phyloP scores from a whole-genome alignment of 2,329 filamentous ascomycete species.

The Xylaria sp. region DNA sequence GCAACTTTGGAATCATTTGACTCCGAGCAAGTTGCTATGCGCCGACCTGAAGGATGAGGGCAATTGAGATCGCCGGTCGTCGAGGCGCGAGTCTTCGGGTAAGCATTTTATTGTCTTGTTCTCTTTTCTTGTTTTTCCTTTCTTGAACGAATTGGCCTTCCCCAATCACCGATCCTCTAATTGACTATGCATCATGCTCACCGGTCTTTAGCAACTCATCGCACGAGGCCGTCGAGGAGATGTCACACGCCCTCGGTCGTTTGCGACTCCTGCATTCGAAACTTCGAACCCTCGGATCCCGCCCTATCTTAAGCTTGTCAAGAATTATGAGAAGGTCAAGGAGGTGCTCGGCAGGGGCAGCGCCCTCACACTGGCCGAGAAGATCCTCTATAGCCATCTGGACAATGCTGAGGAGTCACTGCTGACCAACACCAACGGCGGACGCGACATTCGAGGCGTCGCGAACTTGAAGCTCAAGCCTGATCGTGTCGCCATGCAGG shows the following conservation, averaged over 20 bases:
- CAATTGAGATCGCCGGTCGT: constrained; percentile 49
- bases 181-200: background rate
- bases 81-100: constrained; percentile 49
- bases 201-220: constrained; percentile 42
- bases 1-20: constrained; percentile 6
- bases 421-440: constrained; percentile 83
- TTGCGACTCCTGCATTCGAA: constrained; percentile 51
- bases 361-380: constrained; percentile 89
- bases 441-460: constrained; percentile 82
- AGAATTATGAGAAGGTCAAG: constrained; percentile 70
- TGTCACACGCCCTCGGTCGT: constrained; percentile 46
- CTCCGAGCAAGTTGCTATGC: constrained; percentile 48
- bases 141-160: constrained; percentile 4
- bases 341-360: constrained; percentile 63
- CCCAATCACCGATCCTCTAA: background rate
- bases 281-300: constrained; percentile 65
- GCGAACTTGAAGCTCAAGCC: constrained; percentile 97
- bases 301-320: constrained; percentile 74
- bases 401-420: constrained; percentile 90
- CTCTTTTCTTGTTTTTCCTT: background rate
- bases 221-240: constrained; percentile 42
- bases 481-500: constrained; percentile 98
- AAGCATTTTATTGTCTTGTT: constrained; percentile 31
- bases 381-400: constrained; percentile 97
- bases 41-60: constrained; percentile 51